A percentile compares a stretch with the other conserved stretches of the same genome.
These are phyloP conservation scores for Monosporascus ibericus DNA, from an alignment of 2,329 filamentous ascomycete species.

Conservation along the genomic window DNA sequence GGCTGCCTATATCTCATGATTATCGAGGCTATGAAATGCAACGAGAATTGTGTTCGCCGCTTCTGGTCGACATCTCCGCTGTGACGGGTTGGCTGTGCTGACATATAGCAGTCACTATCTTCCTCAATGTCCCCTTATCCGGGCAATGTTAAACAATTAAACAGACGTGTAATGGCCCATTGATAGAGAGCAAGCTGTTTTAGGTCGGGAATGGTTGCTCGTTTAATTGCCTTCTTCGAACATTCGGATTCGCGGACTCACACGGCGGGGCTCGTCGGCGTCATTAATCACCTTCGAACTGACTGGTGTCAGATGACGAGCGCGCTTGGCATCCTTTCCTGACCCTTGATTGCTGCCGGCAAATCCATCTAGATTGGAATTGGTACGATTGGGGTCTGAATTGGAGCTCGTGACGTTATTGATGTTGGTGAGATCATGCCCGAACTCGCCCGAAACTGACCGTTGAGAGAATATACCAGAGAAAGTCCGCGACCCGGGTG, in stretches of 20 bases:
- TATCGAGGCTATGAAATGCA: too few species aligned
- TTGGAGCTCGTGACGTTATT: constrained; percentile 14
- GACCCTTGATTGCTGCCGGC: constrained; percentile 8
- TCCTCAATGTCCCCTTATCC: too few species aligned
- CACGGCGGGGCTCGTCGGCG: constrained; percentile 38
- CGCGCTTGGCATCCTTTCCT: constrained; percentile 39
- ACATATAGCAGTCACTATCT: too few species aligned
- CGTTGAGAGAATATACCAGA: constrained; percentile 22
- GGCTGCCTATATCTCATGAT: too few species aligned
- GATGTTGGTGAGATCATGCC: constrained; percentile 23
- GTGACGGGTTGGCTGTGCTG: too few species aligned
- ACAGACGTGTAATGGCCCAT: too few species aligned
- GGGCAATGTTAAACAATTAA: too few species aligned
- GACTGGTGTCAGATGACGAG: constrained; percentile 39
- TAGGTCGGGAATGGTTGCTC: background rate
- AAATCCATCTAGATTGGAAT: constrained; percentile 7
- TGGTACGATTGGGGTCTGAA: constrained; percentile 10
- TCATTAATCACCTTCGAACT: constrained; percentile 41
- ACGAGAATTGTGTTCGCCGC: too few species aligned
- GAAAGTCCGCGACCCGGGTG: constrained; percentile 22
- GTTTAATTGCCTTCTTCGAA: constrained; percentile 12
- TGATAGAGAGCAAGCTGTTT: too few species aligned
- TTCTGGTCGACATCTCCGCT: too few species aligned
- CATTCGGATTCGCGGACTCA: constrained; percentile 25
- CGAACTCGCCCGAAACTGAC: constrained; percentile 25